Base-by-base conservation (phyloP, 345 rosid genomes). In the Salix exigua region DNA sequence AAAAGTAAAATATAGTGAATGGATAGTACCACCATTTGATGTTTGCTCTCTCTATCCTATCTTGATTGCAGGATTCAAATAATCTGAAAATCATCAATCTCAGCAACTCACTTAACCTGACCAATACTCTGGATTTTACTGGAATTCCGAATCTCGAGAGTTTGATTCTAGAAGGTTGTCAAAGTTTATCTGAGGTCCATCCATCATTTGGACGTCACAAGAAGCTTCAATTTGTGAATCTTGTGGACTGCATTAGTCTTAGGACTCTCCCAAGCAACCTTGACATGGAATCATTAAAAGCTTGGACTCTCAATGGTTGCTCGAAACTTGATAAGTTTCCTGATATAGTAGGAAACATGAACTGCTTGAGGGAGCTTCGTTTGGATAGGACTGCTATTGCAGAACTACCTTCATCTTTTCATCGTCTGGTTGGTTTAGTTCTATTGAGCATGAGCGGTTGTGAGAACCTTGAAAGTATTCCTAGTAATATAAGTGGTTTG, bases 181-280 rank as follows among this genome's bases (percentile, higher is more conserved):
- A 25, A 23, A 80, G 33, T 16, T 77, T 85, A 42, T 37, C 23
- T 38, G 81, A 79, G 28, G 70, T 87, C 63, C 82, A 79, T 4
- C 70, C 84, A 10, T 78, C 90, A 0, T 17, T 84, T 30, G 81
- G 80, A 55, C 37, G 17, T 40, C 82, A 78, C 6, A 69, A 75
- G 17, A 66, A 40, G 35, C 83, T 87, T 16, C 44, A 12, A 5
- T 5, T 35, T 3, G 18, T 87, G 66, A 73, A 71, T 65, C 51
- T 87, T 48, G 79, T 40, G 71, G 37, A 37, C 2, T 87, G 90
- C 76, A 58, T 10, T 18, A 79, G 74, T 16, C 85, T 84, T 10
- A 55, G 17, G n/a, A 73, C 30, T 48, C 72, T 87, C 60, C 85
- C 88, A 7, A 77, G 60, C 33, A 28, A 21, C 42, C 75, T 83